phyloP scores from a whole-genome alignment of 306 rosid species.

The Vachellia collinsii region DNA sequence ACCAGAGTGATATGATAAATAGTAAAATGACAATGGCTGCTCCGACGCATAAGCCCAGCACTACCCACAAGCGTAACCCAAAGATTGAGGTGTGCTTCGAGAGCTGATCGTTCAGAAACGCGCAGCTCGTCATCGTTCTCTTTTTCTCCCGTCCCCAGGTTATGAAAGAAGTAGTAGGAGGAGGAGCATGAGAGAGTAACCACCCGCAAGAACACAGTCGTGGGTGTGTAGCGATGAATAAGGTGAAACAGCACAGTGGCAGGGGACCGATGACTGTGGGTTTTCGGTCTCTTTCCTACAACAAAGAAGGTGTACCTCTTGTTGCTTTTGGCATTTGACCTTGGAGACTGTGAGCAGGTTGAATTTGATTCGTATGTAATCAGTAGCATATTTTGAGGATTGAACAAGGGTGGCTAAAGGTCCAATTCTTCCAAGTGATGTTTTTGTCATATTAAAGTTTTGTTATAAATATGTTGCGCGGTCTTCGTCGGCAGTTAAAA shows the following conservation, averaged over 20 bases:
- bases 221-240: neutral
- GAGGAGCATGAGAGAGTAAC: neutral
- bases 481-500: neutral
- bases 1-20: constrained; percentile 4
- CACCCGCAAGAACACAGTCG: neutral
- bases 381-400: neutral
- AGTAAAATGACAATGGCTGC: constrained; percentile 7
- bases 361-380: neutral
- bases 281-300: neutral
- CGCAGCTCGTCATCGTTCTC: constrained; percentile 1
- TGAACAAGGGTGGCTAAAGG: neutral
- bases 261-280: neutral
- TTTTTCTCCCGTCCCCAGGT: neutral
- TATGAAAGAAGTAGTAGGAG: neutral
- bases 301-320: neutral
- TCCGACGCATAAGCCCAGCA: constrained; percentile 5
- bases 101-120: constrained; percentile 17
- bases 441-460: neutral
- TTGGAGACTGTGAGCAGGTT: neutral
- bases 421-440: neutral
- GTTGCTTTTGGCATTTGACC: neutral
- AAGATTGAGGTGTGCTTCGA: constrained; percentile 18
- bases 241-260: neutral
- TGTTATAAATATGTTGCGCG: neutral
- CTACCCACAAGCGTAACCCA: constrained; percentile 11